Percentiles rank a stretch among this genome's conserved stretches.
These are phyloP conservation scores for Penicillium macrosclerotiorum DNA, from an alignment of 495 filamentous ascomycete genomes.

Conservation along the genomic window DNA sequence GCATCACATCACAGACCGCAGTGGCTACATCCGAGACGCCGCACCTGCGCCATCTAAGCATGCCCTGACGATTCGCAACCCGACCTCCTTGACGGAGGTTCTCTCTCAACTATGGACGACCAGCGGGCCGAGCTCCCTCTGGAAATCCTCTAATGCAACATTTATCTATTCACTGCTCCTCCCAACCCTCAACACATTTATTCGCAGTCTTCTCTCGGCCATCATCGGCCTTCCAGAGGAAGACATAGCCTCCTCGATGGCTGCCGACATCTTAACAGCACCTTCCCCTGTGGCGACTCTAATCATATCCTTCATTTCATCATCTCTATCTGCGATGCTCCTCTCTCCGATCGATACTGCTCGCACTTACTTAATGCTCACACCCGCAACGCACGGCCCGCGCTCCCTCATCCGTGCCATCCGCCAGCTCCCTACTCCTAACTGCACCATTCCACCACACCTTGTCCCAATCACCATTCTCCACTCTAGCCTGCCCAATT, in stretches of 20 bases:
- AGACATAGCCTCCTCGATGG: conserved; percentile 52
- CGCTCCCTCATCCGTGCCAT: conserved; percentile 73
- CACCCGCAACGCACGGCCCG: conserved; percentile 67
- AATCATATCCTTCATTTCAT: conserved; percentile 76
- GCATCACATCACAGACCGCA: conserved; percentile 49
- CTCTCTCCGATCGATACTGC: conserved; percentile 87
- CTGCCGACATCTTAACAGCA: conserved; percentile 63
- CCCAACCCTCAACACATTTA: conserved; percentile 82
- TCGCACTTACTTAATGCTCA: conserved; percentile 82
- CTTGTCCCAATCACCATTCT: conserved; percentile 83
- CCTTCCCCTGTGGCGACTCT: conserved; percentile 72
- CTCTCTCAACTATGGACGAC: conserved; percentile 83
- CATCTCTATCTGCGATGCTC: conserved; percentile 73
- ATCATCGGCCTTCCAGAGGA: conserved; percentile 81
- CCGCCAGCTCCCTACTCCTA: conserved; percentile 64
- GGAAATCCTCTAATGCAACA: conserved; percentile 90
- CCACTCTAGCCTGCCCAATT: conserved; percentile 75
- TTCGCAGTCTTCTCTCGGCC: conserved; percentile 77
- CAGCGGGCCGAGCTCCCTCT: conserved; percentile 86
- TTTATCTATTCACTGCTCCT: conserved; percentile 85
- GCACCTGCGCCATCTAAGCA: conserved; percentile 45
- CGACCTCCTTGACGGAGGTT: conserved; percentile 74
- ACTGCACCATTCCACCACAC: conserved; percentile 64
- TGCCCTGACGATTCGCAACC: conserved; percentile 63
- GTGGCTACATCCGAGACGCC: conserved; percentile 47